phyloP scores from a whole-genome alignment of 345 rosid species.

The Bruguiera sexangula region DNA sequence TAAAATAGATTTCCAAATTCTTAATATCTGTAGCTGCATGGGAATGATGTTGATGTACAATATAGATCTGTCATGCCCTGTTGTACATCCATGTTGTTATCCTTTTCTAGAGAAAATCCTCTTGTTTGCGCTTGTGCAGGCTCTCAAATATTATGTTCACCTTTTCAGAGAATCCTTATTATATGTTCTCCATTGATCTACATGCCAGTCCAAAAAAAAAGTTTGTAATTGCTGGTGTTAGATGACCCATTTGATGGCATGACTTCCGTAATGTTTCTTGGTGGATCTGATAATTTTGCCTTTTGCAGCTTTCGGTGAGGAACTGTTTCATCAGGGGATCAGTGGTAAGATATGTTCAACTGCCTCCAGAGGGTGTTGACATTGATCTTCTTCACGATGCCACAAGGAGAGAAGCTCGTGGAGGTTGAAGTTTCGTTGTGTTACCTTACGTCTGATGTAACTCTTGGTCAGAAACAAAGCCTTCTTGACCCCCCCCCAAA shows the following conservation, averaged over 20 bases:
- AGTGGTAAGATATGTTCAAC: conserved; percentile 93
- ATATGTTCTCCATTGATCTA: neutral
- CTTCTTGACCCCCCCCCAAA: conserved; percentile 1
- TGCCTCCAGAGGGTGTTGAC: conserved; percentile 96
- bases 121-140: no score
- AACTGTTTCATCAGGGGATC: conserved; percentile 99
- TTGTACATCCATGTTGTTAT: no score
- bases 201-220: neutral
- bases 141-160: no score
- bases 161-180: neutral
- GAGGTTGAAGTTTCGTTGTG: conserved; percentile 47
- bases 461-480: conserved; percentile 21
- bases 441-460: conserved; percentile 17
- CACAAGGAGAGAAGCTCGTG: conserved; percentile 98
- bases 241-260: neutral
- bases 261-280: neutral
- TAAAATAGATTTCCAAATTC: neutral
- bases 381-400: conserved; percentile 97
- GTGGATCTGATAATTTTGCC: conserved; percentile 13
- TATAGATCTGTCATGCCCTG: no score
- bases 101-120: no score
- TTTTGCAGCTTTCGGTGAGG: conserved; percentile 88
- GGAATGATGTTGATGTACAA: no score
- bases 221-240: neutral
- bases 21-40: neutral